Percentiles rank a stretch among this genome's conserved stretches.
phyloP scores from a whole-genome alignment of 306 rosid genomes.

The Erythrophleum fordii region DNA sequence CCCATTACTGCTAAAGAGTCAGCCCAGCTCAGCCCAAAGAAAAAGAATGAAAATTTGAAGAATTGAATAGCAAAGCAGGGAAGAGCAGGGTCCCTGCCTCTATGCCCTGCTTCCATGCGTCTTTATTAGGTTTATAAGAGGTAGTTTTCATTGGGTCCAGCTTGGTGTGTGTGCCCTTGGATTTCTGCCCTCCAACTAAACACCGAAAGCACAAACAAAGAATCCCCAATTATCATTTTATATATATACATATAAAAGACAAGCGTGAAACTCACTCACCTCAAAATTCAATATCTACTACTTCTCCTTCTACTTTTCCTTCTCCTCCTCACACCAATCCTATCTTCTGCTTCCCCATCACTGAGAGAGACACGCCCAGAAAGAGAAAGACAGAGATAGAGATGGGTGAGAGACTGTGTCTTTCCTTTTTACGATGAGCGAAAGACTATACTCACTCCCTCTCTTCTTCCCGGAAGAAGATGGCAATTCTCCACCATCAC shows the following conservation, averaged over 20 bases:
- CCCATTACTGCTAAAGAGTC: too few relatives aligned
- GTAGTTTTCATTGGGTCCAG: conserved; percentile 72
- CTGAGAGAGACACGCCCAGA: conserved; percentile 3
- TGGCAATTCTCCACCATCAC: conserved; percentile 57
- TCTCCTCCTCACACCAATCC: conserved; percentile 29
- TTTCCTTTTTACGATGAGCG: conserved; percentile 58
- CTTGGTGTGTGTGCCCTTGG: conserved; percentile 75
- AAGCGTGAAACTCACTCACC: conserved; percentile 75
- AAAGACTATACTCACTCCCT: conserved; percentile 34
- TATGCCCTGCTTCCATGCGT: conserved; percentile 38
- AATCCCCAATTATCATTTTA: conserved; percentile 20
- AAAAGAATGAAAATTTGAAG: too few relatives aligned
- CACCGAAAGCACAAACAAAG: conserved; percentile 76
- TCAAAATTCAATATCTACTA: conserved; percentile 35
- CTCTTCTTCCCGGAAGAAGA: conserved; percentile 77
- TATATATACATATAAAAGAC: conserved; percentile 57
- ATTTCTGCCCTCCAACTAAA: conserved; percentile 75
- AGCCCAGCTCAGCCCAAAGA: too few relatives aligned
- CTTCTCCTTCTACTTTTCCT: conserved; percentile 5
- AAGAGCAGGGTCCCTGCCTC: background rate
- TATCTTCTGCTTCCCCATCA: conserved; percentile 42
- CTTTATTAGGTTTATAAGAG: conserved; percentile 41
- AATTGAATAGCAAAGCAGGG: background rate
- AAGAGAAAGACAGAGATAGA: background rate
- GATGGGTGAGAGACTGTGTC: conserved; percentile 50